Percentiles rank a stretch among this genome's conserved stretches.
phyloP scores from a whole-genome alignment of 331 rosid species.

The Spiraea crenata region DNA sequence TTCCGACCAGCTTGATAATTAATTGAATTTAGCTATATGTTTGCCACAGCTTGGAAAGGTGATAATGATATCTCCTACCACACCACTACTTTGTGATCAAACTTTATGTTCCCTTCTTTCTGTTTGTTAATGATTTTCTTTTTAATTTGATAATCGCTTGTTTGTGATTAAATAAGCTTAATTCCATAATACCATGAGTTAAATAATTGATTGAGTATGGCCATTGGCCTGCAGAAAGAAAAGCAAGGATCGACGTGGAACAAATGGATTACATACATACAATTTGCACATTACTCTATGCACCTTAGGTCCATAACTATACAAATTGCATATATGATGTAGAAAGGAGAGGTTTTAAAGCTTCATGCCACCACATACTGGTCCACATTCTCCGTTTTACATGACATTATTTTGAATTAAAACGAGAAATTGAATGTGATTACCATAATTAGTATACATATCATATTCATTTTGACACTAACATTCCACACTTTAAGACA shows the following conservation, averaged over 20 bases:
- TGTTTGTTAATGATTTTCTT: too few species aligned
- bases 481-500: too few species aligned
- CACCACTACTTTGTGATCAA: not conserved
- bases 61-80: not conserved
- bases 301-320: not conserved
- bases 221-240: not conserved
- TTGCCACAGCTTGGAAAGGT: not conserved
- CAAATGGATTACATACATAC: not conserved
- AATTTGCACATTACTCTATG: not conserved
- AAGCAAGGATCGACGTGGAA: not conserved
- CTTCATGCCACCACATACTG: slow-evolving; percentile 8
- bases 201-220: not conserved
- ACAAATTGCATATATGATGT: not conserved
- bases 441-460: too few species aligned
- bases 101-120: not conserved
- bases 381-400: not conserved
- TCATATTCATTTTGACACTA: too few species aligned
- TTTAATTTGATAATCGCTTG: too few species aligned
- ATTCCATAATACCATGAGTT: not conserved
- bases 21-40: too few species aligned
- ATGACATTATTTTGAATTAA: too few species aligned
- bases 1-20: too few species aligned
- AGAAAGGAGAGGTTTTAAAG: not conserved
- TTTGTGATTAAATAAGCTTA: not conserved
- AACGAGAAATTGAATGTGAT: too few species aligned